These are phyloP conservation scores for Clavispora asparagi DNA, from an alignment of 805 yeast genomes.

Conservation along the genomic window DNA sequence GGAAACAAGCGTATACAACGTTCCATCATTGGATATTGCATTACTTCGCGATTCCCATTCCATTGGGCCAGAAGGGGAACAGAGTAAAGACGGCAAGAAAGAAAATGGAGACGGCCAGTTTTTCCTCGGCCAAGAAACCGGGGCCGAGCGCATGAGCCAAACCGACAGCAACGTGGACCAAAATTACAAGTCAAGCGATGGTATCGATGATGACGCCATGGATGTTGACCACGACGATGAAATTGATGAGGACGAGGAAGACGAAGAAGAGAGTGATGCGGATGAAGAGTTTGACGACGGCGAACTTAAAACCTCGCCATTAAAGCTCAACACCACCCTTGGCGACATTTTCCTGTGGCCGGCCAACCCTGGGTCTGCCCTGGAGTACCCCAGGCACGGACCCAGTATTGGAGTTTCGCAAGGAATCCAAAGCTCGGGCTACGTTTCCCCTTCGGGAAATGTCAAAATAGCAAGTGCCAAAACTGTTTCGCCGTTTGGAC, in stretches of 20 bases:
- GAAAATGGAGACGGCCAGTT: neutral
- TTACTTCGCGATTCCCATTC: neutral
- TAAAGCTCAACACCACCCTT: conserved; percentile 8
- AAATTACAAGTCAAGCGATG: conserved; percentile 9
- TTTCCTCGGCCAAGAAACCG: neutral
- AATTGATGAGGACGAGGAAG: no score
- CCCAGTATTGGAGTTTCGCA: neutral
- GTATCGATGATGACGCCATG: conserved; percentile 6
- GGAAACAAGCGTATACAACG: conserved; percentile 9
- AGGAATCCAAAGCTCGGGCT: neutral
- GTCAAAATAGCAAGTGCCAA: neutral
- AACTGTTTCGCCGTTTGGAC: conserved; percentile 4
- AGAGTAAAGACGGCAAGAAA: neutral
- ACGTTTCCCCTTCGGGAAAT: neutral
- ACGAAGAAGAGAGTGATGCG: conserved; percentile 29
- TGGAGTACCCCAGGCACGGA: neutral
- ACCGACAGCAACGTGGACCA: conserved; percentile 5
- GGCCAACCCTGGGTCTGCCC: neutral
- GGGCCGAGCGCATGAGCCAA: neutral
- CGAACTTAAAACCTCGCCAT: conserved; percentile 5
- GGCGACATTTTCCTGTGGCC: conserved; percentile 2
- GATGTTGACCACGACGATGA: conserved; percentile 8
- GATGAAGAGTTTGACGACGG: conserved; percentile 23
- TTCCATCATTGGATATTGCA: neutral
- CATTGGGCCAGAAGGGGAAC: neutral